Base-by-base conservation (phyloP, 1,139 yeast species). In the Zygoascus meyerae region DNA sequence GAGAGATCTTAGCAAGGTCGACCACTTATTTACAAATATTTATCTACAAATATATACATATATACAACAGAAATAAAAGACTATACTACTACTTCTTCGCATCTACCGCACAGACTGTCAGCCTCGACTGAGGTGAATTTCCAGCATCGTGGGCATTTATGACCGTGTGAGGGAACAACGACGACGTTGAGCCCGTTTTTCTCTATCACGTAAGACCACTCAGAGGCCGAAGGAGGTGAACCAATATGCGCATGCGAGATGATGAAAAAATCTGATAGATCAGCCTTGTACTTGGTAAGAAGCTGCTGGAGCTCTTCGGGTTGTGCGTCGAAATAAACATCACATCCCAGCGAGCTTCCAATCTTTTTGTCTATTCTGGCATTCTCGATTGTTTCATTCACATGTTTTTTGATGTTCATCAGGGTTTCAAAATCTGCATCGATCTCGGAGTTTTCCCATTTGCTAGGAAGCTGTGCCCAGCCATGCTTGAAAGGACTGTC, bases 101-200 rank as follows among this genome's bases (percentile, higher is more conserved):
- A 90, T 55, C 94, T 77, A 0, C 50, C 49, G 63, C 98, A 92
- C 30, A 90, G 69, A 2, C 62, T 61, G 12, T 78, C 79, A 40
- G 74, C 79, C 0, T 54, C 58, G 0, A 62, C 63, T 0, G 95
- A 72, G 12, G 77, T 77, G 59, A 68, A 81, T 59, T 86, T 86
- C 98, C 98, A 92, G 65, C 98, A 92, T 60, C 98, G 75, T 1
- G 95, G 95, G 63, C 98, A 92, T 59, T 87, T 87, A 45, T 68
- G 66, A 4, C 67, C 61, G 0, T 65, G 53, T 0, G 87, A 75
- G 3, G 72, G 73, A 8, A 67, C 62, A 5, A 79, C 73, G 10
- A 68, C 57, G 5, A 78, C 64, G 1, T 55, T 52, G 2, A 77
- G 55, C 1, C 48, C 49, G 2, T 57, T 60, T 2, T 61, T 51